Evolutionary conservation across 495 filamentous ascomycete species (phyloP).

Genomic region (Podospora pseudoanserina): DNA sequence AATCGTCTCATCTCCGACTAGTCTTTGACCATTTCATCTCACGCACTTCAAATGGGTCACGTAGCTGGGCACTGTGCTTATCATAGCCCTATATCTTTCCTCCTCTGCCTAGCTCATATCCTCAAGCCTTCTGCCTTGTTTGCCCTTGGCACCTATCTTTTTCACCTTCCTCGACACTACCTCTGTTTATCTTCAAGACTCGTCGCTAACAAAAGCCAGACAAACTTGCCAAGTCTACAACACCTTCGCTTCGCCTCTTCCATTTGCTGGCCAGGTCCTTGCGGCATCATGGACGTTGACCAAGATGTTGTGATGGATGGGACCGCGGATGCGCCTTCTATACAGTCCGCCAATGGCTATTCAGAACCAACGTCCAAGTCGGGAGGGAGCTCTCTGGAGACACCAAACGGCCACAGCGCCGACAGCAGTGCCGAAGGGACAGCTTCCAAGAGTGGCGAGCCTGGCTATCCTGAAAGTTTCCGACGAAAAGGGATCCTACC

Average conservation of each 20-base stretch:
- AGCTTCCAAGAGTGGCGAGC: conserved; percentile 21
- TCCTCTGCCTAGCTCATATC: not conserved
- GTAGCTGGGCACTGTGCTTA: too few relatives aligned
- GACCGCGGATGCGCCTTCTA: conserved; percentile 34
- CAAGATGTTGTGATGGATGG: conserved; percentile 38
- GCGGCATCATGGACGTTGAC: conserved; percentile 33
- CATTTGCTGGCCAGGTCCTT: not conserved
- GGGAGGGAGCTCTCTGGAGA: conserved; percentile 22
- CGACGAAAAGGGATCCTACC: conserved; percentile 45
- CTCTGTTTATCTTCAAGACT: not conserved
- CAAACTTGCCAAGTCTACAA: not conserved
- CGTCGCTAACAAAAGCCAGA: not conserved
- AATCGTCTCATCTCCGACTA: not conserved
- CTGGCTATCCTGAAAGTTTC: conserved; percentile 24
- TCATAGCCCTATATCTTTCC: too few relatives aligned
- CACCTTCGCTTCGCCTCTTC: not conserved
- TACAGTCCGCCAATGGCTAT: conserved; percentile 38
- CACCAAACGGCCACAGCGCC: conserved; percentile 27
- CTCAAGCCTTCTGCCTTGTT: not conserved
- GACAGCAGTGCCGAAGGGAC: conserved; percentile 21
- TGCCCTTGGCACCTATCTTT: not conserved
- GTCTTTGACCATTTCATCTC: not conserved
- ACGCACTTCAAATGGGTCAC: not conserved
- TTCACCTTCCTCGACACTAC: not conserved
- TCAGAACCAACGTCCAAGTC: conserved; percentile 18